Conservation (phyloP, 179 eudicot species). For the Carnegiea gigantea region DNA sequence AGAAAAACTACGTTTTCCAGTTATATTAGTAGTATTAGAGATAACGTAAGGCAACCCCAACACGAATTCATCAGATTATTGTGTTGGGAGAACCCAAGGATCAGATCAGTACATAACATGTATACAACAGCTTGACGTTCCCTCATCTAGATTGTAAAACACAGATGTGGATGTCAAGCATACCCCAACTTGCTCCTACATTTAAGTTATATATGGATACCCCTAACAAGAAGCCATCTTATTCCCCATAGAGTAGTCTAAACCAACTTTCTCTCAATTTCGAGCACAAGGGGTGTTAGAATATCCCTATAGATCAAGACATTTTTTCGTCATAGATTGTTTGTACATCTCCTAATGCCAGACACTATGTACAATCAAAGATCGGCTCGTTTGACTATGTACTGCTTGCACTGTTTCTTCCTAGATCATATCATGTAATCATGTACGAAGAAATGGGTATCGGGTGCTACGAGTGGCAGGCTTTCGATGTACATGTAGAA, state of each 20-base stretch:
- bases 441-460: constrained; percentile 49
- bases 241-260: constrained; percentile 16
- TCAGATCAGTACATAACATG: constrained; percentile 6
- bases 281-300: not conserved
- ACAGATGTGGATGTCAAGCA: constrained; percentile 32
- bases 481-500: constrained; percentile 68
- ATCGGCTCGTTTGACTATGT: constrained; percentile 19
- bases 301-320: not conserved
- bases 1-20: not conserved
- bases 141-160: constrained; percentile 34
- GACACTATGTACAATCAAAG: constrained; percentile 28
- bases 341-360: not conserved
- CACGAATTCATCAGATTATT: not conserved
- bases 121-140: constrained; percentile 25
- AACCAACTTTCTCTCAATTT: constrained; percentile 11
- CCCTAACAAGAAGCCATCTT: constrained; percentile 25
- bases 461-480: constrained; percentile 51
- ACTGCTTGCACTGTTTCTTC: not conserved
- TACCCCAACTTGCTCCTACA: constrained; percentile 28
- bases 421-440: constrained; percentile 57
- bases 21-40: not conserved
- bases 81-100: constrained; percentile 16
- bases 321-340: not conserved
- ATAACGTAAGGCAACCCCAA: not conserved
- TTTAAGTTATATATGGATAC: constrained; percentile 23